Percentiles rank a stretch among this genome's conserved stretches.
phyloP scores from a whole-genome alignment of 1,139 yeast species.

The Suhomyces yuchorum region DNA sequence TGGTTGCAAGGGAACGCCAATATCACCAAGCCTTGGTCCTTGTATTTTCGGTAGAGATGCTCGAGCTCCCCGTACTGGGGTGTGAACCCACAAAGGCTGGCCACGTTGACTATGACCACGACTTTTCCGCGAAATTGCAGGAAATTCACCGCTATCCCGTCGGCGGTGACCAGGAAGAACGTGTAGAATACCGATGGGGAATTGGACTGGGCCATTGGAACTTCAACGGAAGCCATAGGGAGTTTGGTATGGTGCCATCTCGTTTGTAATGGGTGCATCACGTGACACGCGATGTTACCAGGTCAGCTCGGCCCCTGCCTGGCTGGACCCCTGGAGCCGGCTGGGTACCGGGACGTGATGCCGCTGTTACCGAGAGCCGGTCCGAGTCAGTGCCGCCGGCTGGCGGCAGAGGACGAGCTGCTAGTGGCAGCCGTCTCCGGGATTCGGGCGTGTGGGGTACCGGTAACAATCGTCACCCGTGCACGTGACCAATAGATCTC shows the following conservation, averaged over 20 bases:
- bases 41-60: slow-evolving; percentile 34
- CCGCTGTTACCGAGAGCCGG: too few species aligned
- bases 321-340: too few species aligned
- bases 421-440: too few species aligned
- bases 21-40: slow-evolving; percentile 33
- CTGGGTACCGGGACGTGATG: too few species aligned
- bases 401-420: too few species aligned
- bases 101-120: slow-evolving; percentile 46
- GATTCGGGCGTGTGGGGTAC: too few species aligned
- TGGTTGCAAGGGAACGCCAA: slow-evolving; percentile 51
- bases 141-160: slow-evolving; percentile 19
- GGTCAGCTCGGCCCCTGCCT: too few species aligned
- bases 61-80: slow-evolving; percentile 45
- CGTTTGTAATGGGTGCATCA: neutral
- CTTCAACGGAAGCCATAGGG: neutral
- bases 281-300: neutral
- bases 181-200: slow-evolving; percentile 20
- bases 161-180: slow-evolving; percentile 12
- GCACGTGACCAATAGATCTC: too few species aligned
- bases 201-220: neutral
- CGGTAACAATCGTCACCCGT: too few species aligned
- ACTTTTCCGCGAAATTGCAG: slow-evolving; percentile 33
- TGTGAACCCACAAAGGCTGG: slow-evolving; percentile 47
- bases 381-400: too few species aligned
- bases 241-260: neutral